A percentile compares a stretch with the other conserved stretches of the same genome.
Evolutionary conservation across 345 rosid genomes (phyloP).

Genomic region (Fremontodendron californicum): DNA sequence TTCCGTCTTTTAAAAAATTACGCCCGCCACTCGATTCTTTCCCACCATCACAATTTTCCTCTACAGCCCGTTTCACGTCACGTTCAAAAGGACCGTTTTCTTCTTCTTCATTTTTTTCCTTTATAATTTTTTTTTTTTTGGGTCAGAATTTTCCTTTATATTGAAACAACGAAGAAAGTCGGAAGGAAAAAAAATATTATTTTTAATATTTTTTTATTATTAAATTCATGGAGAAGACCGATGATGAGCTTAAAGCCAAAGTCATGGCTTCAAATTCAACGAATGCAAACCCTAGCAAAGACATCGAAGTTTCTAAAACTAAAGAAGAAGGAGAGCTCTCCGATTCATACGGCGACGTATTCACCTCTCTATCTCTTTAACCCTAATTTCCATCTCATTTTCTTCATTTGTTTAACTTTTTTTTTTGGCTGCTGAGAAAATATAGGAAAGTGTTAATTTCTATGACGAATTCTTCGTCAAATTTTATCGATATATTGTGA

Average conservation of each 20-base stretch:
- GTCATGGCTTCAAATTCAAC: constrained; percentile 5
- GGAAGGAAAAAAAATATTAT: neutral
- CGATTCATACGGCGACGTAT: constrained; percentile 58
- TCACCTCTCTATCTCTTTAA: neutral
- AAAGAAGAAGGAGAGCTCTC: constrained; percentile 92
- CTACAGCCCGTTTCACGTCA: neutral
- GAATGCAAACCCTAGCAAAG: constrained; percentile 24
- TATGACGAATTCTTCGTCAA: neutral
- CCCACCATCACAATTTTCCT: constrained; percentile 5
- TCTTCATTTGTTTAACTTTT: neutral
- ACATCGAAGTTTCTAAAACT: constrained; percentile 1
- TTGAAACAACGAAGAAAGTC: neutral
- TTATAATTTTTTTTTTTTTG: no score
- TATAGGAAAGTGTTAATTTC: neutral
- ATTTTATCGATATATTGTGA: neutral
- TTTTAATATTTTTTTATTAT: neutral
- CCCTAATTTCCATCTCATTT: neutral
- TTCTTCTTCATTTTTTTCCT: neutral
- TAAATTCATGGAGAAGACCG: constrained; percentile 13
- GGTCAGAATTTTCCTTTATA: neutral
- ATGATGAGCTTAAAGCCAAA: constrained; percentile 17
- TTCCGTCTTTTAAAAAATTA: neutral
- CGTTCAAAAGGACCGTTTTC: neutral
- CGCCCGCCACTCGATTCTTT: constrained; percentile 1
- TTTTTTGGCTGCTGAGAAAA: neutral